Evolutionary conservation across 73 alveolate genomes (phyloP).

Genomic region (Breviolum minutum): DNA sequence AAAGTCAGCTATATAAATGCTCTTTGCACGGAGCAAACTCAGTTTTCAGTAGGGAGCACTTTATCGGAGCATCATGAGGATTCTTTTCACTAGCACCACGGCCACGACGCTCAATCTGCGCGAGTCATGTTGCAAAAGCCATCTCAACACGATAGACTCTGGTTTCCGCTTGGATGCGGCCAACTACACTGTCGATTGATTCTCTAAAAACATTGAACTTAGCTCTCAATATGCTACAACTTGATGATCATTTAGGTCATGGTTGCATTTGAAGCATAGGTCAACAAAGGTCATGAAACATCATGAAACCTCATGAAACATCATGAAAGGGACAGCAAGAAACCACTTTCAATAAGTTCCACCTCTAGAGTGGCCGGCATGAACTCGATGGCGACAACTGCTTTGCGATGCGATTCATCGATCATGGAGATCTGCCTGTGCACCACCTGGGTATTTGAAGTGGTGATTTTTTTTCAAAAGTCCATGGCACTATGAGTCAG

Average conservation of each 20-base stretch:
- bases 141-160: background rate
- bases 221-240: background rate
- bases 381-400: slow-evolving; percentile 72
- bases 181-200: too few species aligned
- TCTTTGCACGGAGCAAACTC: background rate
- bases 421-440: slow-evolving; percentile 62
- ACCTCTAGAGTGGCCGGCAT: slow-evolving; percentile 69
- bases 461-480: background rate
- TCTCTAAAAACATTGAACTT: background rate
- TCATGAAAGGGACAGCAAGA: background rate
- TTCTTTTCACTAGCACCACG: slow-evolving; percentile 71
- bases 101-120: slow-evolving; percentile 86
- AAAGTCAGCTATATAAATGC: too few species aligned
- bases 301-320: too few species aligned
- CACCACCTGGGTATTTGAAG: background rate
- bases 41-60: slow-evolving; percentile 1
- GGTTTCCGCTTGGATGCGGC: too few species aligned
- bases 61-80: slow-evolving; percentile 63
- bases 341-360: background rate
- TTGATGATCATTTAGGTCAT: too few species aligned
- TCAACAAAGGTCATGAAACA: too few species aligned
- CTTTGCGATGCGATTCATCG: slow-evolving; percentile 70
- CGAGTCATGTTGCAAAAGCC: background rate
- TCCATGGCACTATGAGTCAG: background rate
- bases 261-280: too few species aligned